Evolutionary conservation across 169 alveolate species (phyloP).

Genomic region (Cryptosporidium andersoni): DNA sequence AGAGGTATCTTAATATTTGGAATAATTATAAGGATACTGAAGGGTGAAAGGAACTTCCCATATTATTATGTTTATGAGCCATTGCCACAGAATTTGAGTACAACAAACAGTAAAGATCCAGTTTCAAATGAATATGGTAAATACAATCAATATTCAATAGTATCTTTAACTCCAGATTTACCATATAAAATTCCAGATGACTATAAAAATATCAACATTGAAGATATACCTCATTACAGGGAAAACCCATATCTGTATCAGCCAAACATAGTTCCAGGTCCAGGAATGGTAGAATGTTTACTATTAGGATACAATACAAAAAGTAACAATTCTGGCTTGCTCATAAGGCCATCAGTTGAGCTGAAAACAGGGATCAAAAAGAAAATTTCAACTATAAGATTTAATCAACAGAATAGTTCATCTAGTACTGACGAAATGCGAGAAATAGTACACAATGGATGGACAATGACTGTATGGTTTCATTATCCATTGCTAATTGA

Average conservation of each 20-base stretch:
- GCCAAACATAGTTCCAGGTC: slow-evolving; percentile 68
- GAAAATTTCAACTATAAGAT: not conserved
- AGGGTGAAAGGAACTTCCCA: slow-evolving; percentile 70
- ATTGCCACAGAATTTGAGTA: slow-evolving; percentile 20
- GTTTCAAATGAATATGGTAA: not conserved
- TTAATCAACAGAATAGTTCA: not conserved
- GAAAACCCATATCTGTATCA: slow-evolving; percentile 57
- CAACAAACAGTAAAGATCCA: not conserved
- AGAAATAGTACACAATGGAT: slow-evolving; percentile 17
- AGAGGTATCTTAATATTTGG: slow-evolving; percentile 64
- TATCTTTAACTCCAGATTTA: slow-evolving; percentile 57
- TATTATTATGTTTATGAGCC: slow-evolving; percentile 71
- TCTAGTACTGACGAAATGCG: not conserved
- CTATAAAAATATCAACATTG: slow-evolving; percentile 42
- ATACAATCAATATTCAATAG: slow-evolving; percentile 28
- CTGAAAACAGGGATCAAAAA: slow-evolving; percentile 16
- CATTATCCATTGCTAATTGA: slow-evolving; percentile 63
- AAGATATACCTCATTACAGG: slow-evolving; percentile 13
- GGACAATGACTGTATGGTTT: slow-evolving; percentile 70
- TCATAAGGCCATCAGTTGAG: slow-evolving; percentile 63
- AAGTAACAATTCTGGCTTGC: slow-evolving; percentile 66
- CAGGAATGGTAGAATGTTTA: slow-evolving; percentile 69
- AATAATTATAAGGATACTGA: slow-evolving; percentile 54
- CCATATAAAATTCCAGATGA: slow-evolving; percentile 39
- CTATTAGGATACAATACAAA: slow-evolving; percentile 65